Base-by-base conservation (phyloP, 2,329 filamentous ascomycete species). In the Fusarium globosum region DNA sequence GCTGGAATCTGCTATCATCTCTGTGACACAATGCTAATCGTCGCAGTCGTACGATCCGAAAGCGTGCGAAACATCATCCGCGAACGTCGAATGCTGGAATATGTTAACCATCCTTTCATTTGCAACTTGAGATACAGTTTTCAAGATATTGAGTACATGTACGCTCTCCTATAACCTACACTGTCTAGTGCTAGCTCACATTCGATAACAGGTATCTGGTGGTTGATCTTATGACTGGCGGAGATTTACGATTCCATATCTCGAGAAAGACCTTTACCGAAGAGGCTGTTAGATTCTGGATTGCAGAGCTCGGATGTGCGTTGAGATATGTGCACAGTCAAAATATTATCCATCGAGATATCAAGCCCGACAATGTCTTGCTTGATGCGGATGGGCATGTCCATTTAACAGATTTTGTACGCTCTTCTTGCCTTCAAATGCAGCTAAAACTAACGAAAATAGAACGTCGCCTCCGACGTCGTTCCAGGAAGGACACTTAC, bases 51-150 rank as follows among this genome's bases (percentile, higher is more conserved):
- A 78, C 94, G 96, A 80, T 97, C 95, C 72, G 96, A 98, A 83
- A 98, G 96, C 81, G 96, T 98, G 69, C 93, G 96, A 79, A 99
- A 99, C 82, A 99, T 99, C 77, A 96, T 99, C 80, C 92, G 96
- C 77, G 96, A 99, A 86, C 91, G 96, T 73, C 92, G 96, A 81
- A 99, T 99, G 96, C 90, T 99, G 80, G 95, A 99, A 85, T 95
- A 98, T 82, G 89, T 99, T 78, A 98, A 97, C 82, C 96, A 99
- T 80, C 95, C 96, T 33, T 99, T 98, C 82, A 93, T 99, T 77
- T 98, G 96, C 86, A 99, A 99, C 83, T 86, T 99, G 86, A 93
- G 96, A 79, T 99, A 98, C 85, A 98, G 95, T 84, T 99, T 99
- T 81, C 96, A 99, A 84, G 96, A 99, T 83, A 95, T 98, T 78